phyloP scores from a whole-genome alignment of 495 filamentous ascomycete genomes.

The Geopyxis carbonaria region DNA sequence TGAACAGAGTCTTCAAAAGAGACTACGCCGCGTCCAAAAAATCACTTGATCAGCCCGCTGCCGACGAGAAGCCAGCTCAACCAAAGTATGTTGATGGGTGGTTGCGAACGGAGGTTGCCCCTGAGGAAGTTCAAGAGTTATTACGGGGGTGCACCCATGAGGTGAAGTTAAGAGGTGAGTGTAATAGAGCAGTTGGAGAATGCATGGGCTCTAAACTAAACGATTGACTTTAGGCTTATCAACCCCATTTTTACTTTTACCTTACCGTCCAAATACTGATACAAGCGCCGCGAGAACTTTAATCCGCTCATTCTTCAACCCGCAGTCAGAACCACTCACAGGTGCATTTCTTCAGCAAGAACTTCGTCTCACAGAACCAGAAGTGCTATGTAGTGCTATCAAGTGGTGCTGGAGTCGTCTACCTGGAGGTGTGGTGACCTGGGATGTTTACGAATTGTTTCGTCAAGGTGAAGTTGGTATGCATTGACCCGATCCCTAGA shows the following conservation, averaged over 20 bases:
- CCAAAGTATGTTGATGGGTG: conserved; percentile 57
- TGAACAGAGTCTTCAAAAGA: conserved; percentile 23
- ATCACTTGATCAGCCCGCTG: conserved; percentile 9
- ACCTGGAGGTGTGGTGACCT: conserved; percentile 79
- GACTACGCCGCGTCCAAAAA: conserved; percentile 12
- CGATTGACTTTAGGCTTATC: conserved; percentile 11
- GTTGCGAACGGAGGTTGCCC: conserved; percentile 65
- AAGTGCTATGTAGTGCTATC: conserved; percentile 84
- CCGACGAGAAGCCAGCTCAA: conserved; percentile 53
- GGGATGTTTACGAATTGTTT: conserved; percentile 95
- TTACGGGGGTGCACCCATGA: conserved; percentile 71
- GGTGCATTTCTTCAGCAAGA: conserved; percentile 67
- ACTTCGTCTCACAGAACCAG: conserved; percentile 79
- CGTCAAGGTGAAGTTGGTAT: conserved; percentile 84
- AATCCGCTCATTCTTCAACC: conserved; percentile 80
- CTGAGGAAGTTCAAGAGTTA: conserved; percentile 80
- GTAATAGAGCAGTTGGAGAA: not conserved
- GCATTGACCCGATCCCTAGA: not conserved
- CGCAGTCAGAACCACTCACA: conserved; percentile 30
- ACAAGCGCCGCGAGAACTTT: conserved; percentile 80
- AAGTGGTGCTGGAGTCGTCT: conserved; percentile 99
- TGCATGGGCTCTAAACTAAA: not conserved
- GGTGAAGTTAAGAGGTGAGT: conserved; percentile 77
- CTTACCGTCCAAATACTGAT: conserved; percentile 83
- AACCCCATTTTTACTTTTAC: conserved; percentile 84